Percentiles rank a stretch among this genome's conserved stretches.
These are phyloP conservation scores for Brasenia schreberi DNA, from an alignment of 164 flowering plant species.

Conservation along the genomic window DNA sequence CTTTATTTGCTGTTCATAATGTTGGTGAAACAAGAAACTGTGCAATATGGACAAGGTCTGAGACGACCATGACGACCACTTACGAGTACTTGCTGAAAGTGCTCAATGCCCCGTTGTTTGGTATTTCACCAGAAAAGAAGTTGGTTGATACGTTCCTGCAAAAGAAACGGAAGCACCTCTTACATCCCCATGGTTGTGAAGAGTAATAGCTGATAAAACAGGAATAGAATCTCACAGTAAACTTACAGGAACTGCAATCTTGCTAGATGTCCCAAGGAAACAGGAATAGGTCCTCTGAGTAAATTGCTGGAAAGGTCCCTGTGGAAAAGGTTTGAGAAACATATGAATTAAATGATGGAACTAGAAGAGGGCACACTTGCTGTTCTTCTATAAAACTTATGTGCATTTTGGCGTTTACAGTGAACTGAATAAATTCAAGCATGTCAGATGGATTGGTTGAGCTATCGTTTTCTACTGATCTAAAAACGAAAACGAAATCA, in stretches of 20 bases:
- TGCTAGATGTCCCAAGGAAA: conserved; percentile 61
- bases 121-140: conserved; percentile 88
- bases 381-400: too few species aligned
- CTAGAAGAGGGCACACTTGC: background rate
- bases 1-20: too few species aligned
- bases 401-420: too few species aligned
- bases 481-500: background rate
- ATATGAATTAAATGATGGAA: background rate
- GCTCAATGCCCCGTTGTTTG: conserved; percentile 65
- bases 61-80: conserved; percentile 14
- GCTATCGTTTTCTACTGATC: too few species aligned
- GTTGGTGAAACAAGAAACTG: background rate
- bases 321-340: conserved; percentile 2
- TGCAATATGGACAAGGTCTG: background rate
- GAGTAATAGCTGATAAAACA: too few species aligned
- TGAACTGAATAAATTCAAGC: too few species aligned
- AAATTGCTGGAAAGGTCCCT: conserved; percentile 96
- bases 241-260: conserved; percentile 65
- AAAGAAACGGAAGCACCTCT: background rate
- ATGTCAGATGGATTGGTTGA: too few species aligned
- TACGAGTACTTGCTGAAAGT: conserved; percentile 62
- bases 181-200: background rate
- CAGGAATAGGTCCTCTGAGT: conserved; percentile 74
- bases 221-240: background rate
- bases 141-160: conserved; percentile 82